Base-by-base conservation (phyloP, 2,329 filamentous ascomycete species). In the Xylaria sp. region DNA sequence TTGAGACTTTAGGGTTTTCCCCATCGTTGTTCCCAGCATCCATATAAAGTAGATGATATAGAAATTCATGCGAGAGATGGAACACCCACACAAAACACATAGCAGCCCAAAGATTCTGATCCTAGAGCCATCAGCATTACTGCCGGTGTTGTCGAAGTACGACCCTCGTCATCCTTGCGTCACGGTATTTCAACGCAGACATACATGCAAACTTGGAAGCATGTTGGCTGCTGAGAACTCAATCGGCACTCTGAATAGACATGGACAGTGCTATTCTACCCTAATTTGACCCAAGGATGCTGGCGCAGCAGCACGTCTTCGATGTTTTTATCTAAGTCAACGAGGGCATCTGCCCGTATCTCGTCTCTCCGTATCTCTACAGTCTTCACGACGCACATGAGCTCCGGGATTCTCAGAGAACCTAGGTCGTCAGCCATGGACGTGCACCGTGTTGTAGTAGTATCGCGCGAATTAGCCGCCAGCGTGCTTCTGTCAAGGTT, bases 281-380 rank as follows among this genome's bases (percentile, higher is more conserved):
- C n/a, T 48, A 57, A 15, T 25, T 62, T 62, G 15, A 58, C 64
- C 67, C 67, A 69, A 25, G 67, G 64, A 9, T 69, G 64, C 23
- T 69, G 67, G 20, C 67, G 67, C 36, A 67, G 59, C 36, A 63
- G 36, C 6, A 69, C 64, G 15, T 64, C 60, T 18, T 56, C 67
- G n/a, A 66, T 61, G 31, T 61, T 59, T 48, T 60, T 63, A 25
- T 69, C 59, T 28, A 52, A 43, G 15, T 61, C 64, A 20, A 60
- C 56, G 15, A 46, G 55, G 12, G 31, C 56, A 23, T 60, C 64
- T 9, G 59, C 25, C 25, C 55, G 48, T 15, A 64, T 52, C 39
- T 67, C 64, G 33, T 69, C 67, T 58, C 64, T 46, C 20, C 64
- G 31, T 31, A 69, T 64, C 25, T 69, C 63, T 46, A 69, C 43